These are phyloP conservation scores for Torulaspora gathmanii DNA, from an alignment of 805 yeast species.

Conservation along the genomic window DNA sequence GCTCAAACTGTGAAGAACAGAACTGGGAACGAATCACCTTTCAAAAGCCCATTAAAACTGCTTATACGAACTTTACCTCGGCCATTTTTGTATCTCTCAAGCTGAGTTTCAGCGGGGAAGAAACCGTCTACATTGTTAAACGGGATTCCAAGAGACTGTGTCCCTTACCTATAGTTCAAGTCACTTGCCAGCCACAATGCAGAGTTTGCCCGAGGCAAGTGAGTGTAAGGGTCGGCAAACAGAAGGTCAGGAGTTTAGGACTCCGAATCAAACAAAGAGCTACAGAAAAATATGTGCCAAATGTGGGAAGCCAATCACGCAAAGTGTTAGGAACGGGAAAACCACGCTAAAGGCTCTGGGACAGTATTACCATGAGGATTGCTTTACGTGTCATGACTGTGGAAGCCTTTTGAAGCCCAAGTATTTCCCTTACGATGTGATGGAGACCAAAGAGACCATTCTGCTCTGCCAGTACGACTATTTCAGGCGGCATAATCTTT, in stretches of 20 bases:
- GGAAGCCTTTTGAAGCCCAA: conserved; percentile 74
- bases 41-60: not conserved
- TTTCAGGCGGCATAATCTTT: conserved; percentile 73
- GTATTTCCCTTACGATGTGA: conserved; percentile 72
- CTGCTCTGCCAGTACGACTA: conserved; percentile 90
- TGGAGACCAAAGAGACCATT: conserved; percentile 41
- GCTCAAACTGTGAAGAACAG: not conserved
- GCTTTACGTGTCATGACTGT: conserved; percentile 86
- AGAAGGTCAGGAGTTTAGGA: not conserved
- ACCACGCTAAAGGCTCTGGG: conserved; percentile 78
- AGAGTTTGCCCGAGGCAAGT: conserved; percentile 4
- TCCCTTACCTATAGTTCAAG: not conserved
- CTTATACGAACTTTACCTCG: not conserved
- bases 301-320: conserved; percentile 51
- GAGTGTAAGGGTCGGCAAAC: conserved; percentile 2
- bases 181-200: conserved; percentile 3
- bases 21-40: not conserved
- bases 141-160: not conserved
- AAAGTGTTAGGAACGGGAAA: conserved; percentile 41
- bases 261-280: conserved; percentile 6
- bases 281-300: conserved; percentile 43
- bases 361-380: conserved; percentile 74
- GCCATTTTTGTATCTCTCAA: not conserved
- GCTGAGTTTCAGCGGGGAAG: conserved; percentile 1
- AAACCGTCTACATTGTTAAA: not conserved